These are phyloP conservation scores for Trypanosoma caninum DNA, from an alignment of 208 protist species.

Conservation along the genomic window DNA sequence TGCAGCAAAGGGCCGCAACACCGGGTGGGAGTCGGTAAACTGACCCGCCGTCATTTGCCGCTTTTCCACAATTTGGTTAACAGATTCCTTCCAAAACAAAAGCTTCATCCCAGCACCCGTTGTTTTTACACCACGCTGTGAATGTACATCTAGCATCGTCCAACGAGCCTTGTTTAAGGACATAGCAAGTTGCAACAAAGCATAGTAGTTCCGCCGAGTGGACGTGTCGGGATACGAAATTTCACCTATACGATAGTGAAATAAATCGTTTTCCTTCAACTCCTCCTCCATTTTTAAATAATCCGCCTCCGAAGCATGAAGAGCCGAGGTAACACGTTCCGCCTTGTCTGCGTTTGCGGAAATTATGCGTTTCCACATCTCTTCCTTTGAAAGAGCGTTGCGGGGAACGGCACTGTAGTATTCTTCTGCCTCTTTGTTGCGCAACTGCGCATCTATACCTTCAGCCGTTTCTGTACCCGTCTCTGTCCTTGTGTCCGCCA, in stretches of 20 bases:
- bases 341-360: conserved; percentile 40
- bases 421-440: conserved; percentile 52
- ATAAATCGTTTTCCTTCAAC: conserved; percentile 63
- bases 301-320: conserved; percentile 60
- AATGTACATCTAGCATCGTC: conserved; percentile 88
- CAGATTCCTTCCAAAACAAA: conserved; percentile 86
- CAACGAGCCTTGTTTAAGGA: conserved; percentile 87
- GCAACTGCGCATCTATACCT: conserved; percentile 5
- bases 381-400: conserved; percentile 81
- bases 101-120: conserved; percentile 90
- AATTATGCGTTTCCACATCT: conserved; percentile 80
- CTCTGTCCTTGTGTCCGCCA: not conserved
- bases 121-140: conserved; percentile 80
- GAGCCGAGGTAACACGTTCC: conserved; percentile 31
- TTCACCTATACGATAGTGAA: conserved; percentile 82
- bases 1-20: conserved; percentile 75
- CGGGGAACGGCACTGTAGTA: conserved; percentile 77
- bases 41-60: conserved; percentile 57
- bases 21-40: conserved; percentile 87
- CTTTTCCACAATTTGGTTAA: conserved; percentile 65
- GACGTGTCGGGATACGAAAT: conserved; percentile 55
- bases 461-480: not conserved
- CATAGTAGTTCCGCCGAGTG: conserved; percentile 81
- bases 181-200: conserved; percentile 82
- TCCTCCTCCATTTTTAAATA: conserved; percentile 83